phyloP scores from a whole-genome alignment of 169 alveolate genomes.

The Plasmodium knowlesi region DNA sequence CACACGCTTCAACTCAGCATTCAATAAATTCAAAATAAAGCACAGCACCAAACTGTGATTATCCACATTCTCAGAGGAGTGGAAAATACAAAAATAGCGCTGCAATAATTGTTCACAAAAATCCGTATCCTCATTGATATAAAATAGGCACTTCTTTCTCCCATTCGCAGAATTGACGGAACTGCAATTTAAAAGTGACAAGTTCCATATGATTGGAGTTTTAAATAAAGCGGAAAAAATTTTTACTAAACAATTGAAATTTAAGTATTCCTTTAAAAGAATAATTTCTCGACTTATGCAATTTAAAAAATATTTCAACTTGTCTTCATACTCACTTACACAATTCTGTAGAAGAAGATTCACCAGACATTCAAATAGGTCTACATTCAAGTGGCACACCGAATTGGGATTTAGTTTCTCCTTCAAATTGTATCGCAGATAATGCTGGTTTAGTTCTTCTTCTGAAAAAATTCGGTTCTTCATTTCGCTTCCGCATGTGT shows the following conservation, averaged over 20 bases:
- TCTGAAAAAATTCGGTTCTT: not conserved
- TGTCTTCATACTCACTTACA: conserved; percentile 30
- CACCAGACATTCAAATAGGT: conserved; percentile 47
- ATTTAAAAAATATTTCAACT: conserved; percentile 27
- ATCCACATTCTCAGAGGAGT: conserved; percentile 21
- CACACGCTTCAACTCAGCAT: not conserved
- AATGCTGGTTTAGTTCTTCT: not conserved
- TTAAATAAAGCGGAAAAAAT: conserved; percentile 36
- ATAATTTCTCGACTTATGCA: conserved; percentile 56
- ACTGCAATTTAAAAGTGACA: conserved; percentile 1
- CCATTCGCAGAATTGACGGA: not conserved
- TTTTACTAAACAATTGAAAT: conserved; percentile 36
- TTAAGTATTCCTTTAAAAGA: conserved; percentile 27
- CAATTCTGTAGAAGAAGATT: conserved; percentile 29
- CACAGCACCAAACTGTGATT: conserved; percentile 34
- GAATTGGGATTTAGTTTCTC: conserved; percentile 1
- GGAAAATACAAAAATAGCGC: conserved; percentile 27
- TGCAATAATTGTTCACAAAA: conserved; percentile 54
- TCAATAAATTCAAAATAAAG: conserved; percentile 8
- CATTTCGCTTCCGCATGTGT: not conserved
- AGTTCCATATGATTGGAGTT: conserved; percentile 63
- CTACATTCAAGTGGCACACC: conserved; percentile 40
- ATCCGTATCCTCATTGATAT: conserved; percentile 23
- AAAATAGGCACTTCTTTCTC: conserved; percentile 25
- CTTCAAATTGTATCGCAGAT: not conserved